Evolutionary conservation across 805 yeast genomes (phyloP), one percentile per base, ranked within the genome.

Genomic region (Millerago galiae): DNA sequence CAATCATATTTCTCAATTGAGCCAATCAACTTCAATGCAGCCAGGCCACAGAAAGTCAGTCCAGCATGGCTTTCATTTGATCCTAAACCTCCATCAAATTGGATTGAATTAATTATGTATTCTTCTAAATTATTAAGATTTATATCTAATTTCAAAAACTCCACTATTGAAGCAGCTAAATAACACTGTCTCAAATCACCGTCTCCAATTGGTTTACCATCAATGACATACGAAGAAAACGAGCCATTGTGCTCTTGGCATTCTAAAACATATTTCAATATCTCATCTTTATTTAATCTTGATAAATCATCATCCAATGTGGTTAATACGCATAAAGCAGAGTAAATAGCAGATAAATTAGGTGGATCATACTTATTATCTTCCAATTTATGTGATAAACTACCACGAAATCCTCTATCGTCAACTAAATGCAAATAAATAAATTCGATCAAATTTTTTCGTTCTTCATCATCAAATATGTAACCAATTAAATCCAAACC

Each of bases 1-100:
- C 67, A 66, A 9, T 61, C 58, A 1, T 37, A 36, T 7, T 42
- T 40, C 9, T 41, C 42, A 8, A 35, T n/a, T 11, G 48, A 45
- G 5, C 56, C 65, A 5, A 71, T 52, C 34, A 85, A 50, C 28
- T 59, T 54, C 43, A 88, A 66, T 1, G 84, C 60, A 0, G 83
- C 83, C 18, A 90, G 52, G 0, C 85, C 96, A 63, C 97, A 90
- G 55, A 78, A 91, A 0, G 95, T 83, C 45, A 84, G 70, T 0
- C 98, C 99, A 8, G 88, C 80, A 62, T 91, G 97, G 3, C 89
- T 69, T 59, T 91, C 99, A 12, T 68, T 62, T 31, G 57, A 60
- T 5, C 90, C 83, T 36, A 86, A 61, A 0, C 96, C 97, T 2
- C 97, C 97, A 53, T 74, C 79, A 50, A 61, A 71, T 8, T 69